A percentile compares a stretch with the other conserved stretches of the same genome.
phyloP scores from a whole-genome alignment of 768 basidiomycete genomes.

The Naganishia onofrii region DNA sequence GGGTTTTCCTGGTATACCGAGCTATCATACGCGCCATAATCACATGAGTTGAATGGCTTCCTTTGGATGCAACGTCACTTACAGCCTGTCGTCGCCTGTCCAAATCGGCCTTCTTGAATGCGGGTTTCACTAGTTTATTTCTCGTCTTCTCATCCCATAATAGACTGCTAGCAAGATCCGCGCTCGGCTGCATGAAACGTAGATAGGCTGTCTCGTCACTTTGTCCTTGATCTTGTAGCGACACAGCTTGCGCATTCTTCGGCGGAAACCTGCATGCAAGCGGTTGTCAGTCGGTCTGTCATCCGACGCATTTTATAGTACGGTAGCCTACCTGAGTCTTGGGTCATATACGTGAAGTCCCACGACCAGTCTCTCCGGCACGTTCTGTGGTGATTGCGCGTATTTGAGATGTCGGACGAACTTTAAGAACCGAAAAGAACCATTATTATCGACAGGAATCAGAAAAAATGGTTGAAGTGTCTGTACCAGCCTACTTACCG shows the following conservation, averaged over 20 bases:
- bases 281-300: too few relatives aligned
- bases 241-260: background rate
- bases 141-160: slow-evolving; percentile 68
- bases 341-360: slow-evolving; percentile 83
- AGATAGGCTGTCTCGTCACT: slow-evolving; percentile 13
- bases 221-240: slow-evolving; percentile 24
- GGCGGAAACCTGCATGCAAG: slow-evolving; percentile 61
- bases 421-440: slow-evolving; percentile 53
- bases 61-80: slow-evolving; percentile 23
- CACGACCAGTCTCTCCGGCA: slow-evolving; percentile 72
- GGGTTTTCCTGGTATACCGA: slow-evolving; percentile 71
- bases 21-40: slow-evolving; percentile 54
- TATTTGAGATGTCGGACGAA: slow-evolving; percentile 67
- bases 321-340: slow-evolving; percentile 65
- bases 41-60: background rate
- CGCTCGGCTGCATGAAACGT: slow-evolving; percentile 55
- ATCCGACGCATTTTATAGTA: background rate
- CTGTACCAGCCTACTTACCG: slow-evolving; percentile 39
- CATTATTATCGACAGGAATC: background rate
- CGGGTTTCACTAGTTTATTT: slow-evolving; percentile 60
- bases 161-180: slow-evolving; percentile 62
- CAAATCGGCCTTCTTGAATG: slow-evolving; percentile 77
- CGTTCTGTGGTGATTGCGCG: slow-evolving; percentile 64
- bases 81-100: slow-evolving; percentile 79
- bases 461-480: background rate